Base-by-base conservation (phyloP, 148 eudicot genomes). In the Vaccinium vitisidaea region DNA sequence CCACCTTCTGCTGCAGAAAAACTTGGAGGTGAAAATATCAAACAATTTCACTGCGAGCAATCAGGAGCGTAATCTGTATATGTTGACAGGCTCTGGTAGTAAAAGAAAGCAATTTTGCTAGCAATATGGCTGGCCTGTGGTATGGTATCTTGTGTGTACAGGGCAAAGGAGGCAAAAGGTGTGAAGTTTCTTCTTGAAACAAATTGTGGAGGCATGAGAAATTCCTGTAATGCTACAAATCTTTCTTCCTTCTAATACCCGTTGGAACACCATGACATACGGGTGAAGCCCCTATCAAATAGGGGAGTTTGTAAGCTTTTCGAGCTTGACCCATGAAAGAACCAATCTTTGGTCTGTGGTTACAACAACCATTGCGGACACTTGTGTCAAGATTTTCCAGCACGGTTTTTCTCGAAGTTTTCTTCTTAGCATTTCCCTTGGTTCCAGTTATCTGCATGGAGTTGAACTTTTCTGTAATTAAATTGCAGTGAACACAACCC, bases 201-300 rank as follows among this genome's bases (percentile, higher is more conserved):
- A 58, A 32, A 56, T 32, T 8, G 27, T 0, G 8, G 52, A 16
- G 2, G 63, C 3, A 9, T 54, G 36, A 13, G 30, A 21, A 32
- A 23, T 21, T 5, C 32, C 36, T 6, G 27, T 52, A 80, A 85
- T 58, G 18, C 82, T 86, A 77, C 71, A 84, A 39, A 79, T 89
- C 89, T 83, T 86, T 88, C 85, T 92, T 96, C 75, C 86, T 92
- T 27, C 87, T 82, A 46, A 96, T 94, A 15, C 94, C 94, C 0
- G 99, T 96, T 2, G 99, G 99, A 8, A 96, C 97, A 54, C 99
- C 99, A 84, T 96, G 94, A 89, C 99, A 96, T 73, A 96, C 94
- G 2, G 98, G 99, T 43, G 97, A 88, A 55, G 99, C 99, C 70
- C 99, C 99, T 77, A 93, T 94, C 84, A 94, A 81, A 81, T 43